phyloP scores from a whole-genome alignment of 192 early-diverging fungal genomes.

The Dimargaris cristalligena region DNA sequence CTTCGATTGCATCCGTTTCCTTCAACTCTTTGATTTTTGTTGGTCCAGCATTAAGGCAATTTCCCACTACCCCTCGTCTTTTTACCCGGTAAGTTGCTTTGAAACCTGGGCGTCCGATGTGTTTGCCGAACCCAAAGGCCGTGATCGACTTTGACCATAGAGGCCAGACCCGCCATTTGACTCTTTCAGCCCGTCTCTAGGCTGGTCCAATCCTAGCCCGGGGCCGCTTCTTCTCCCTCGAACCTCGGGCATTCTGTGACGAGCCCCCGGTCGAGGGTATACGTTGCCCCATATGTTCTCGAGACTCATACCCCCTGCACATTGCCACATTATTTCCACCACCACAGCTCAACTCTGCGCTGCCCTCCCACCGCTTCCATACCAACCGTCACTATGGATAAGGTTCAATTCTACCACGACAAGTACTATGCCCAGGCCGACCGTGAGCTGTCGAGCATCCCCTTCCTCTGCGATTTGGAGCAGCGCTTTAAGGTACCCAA shows the following conservation, averaged over 20 bases:
- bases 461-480: constrained; percentile 50
- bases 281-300: background rate
- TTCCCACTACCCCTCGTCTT: too few relatives aligned
- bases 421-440: constrained; percentile 32
- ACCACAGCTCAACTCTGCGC: background rate
- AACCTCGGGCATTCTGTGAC: background rate
- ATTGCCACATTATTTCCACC: background rate
- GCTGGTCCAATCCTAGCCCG: background rate
- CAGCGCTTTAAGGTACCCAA: constrained; percentile 69
- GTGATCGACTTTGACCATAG: too few relatives aligned
- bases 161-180: too few relatives aligned
- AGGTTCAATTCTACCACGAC: constrained; percentile 22
- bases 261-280: background rate
- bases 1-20: too few relatives aligned
- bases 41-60: too few relatives aligned
- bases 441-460: constrained; percentile 50
- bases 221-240: background rate
- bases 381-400: constrained; percentile 22
- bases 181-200: too few relatives aligned
- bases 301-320: background rate
- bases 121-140: too few relatives aligned
- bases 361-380: background rate
- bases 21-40: too few relatives aligned
- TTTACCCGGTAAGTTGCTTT: too few relatives aligned
- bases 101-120: too few relatives aligned